Base-by-base conservation (phyloP, 495 filamentous ascomycete species). In the Neurospora discreta region DNA sequence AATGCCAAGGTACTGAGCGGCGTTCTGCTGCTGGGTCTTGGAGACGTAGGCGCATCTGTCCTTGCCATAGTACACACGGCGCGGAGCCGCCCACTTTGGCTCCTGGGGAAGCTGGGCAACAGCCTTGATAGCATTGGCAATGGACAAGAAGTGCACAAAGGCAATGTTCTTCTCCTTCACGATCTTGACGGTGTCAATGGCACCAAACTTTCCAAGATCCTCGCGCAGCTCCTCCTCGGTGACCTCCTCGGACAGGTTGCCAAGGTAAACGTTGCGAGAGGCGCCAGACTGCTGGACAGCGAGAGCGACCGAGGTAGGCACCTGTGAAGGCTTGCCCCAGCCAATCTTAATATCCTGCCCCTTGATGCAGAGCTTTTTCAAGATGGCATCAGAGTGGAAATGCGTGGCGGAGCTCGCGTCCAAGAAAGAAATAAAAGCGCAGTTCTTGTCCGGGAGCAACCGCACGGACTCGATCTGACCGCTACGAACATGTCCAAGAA, bases 341-440 rank as follows among this genome's bases (percentile, higher is more conserved):
- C 95, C 95, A 75, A 99, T 92, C 87, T 99, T 99, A 86, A 99
- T 97, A 81, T 99, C 95, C 81, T 98, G 95, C 26, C 96, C 96
- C 79, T 94, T 92, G 83, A 99, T 95, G 72, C 95, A 92, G 76
- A 99, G 88, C 84, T 98, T 98, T 86, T 99, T 99, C 87, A 99
- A 88, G 78, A 99, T 98, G 71, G 95, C 95, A 86, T 99, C 95
- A 38, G 95, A 99, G 84, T 99, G 95, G 83, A 99, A 99, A 81
- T 99, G 95, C 30, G 94, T 97, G 67, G 95, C 95, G 38, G 96
- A 97, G 83, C 93, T 95, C 74, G 93, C 92, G 77, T 99, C 95
- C 74, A 98, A 85, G 83, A 99, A 99, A 15, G 95, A 99, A 78
- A 99, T 99, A 85, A 99, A 99, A 73, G 95, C 95, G 81, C 95